Evolutionary conservation across 768 basidiomycete genomes (phyloP), one percentile per base, ranked within the genome.

Genomic region (Russula virescens): DNA sequence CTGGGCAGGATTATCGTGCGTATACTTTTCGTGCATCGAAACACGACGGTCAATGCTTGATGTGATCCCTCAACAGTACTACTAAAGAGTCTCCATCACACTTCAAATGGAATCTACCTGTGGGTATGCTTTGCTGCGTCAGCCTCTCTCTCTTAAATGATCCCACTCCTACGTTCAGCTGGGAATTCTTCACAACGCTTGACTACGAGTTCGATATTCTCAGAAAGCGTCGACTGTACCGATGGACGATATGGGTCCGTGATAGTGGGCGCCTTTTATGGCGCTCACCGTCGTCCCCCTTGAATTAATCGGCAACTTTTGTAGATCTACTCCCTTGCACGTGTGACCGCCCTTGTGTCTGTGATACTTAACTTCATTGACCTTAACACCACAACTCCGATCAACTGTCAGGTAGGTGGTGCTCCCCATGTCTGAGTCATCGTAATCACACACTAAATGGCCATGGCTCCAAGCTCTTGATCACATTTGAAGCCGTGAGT

Each of bases 241-340:
- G 49, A 16, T 57, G 61, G 61, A 34, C 61, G 16, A 58, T 62
- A 58, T 62, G 49, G 55, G 61, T 62, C 5, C 1, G 55, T 55
- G 10, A 6, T 10, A 2, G 34, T 8, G 13, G 13, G 38, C 13
- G 38, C 38, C 2, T 14, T 38, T 38, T 38, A n/a, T 38, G 13
- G 2, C 8, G 10, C 38, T 14, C 38, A 38, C 51, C 6, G 35
- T 8, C 52, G 35, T 13, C 18, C 4, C 31, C n/a, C 35, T n/a
- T 5, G 2, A 38, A 40, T 38, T 26, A 7, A 42, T 7, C 25
- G 8, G 16, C 23, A 18, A 13, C 40, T n/a, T 9, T 18, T 9
- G 19, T 45, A 55, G 54, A 43, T 55, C 0, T 55, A 55, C 54
- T 55, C 40, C 11, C 42, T 45, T n/a, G 14, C 54, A 11, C 54